A percentile compares a stretch with the other conserved stretches of the same genome.
Evolutionary conservation across 23 red algal species (phyloP).

Genomic region (Gracilaria gracilis): DNA sequence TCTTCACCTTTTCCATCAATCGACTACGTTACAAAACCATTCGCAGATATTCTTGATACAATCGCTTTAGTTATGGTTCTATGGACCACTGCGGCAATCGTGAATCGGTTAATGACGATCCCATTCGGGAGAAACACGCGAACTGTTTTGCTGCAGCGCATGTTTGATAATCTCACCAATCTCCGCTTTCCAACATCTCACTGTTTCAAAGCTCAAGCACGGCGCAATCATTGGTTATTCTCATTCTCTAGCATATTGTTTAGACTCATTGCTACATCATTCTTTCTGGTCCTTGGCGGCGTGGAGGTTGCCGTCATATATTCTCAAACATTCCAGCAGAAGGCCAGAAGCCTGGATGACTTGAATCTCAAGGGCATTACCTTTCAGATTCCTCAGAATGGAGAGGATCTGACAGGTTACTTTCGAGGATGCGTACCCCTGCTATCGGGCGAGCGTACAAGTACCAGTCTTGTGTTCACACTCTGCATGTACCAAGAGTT

Average conservation of each 20-base stretch:
- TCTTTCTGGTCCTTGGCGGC: background rate
- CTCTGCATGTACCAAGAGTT: background rate
- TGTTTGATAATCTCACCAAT: background rate
- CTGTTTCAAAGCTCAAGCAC: background rate
- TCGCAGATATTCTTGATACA: conserved; percentile 19
- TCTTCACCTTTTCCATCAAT: background rate
- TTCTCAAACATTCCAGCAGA: background rate
- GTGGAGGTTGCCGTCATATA: background rate
- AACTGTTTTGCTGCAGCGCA: background rate
- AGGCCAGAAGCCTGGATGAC: background rate
- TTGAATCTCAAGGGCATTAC: background rate
- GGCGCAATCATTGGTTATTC: background rate
- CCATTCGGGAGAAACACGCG: background rate
- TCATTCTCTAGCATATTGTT: background rate
- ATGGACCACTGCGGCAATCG: conserved; percentile 4
- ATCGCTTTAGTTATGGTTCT: conserved; percentile 1
- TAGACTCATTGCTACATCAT: background rate
- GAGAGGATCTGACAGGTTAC: background rate
- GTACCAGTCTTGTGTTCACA: background rate
- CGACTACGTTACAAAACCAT: background rate
- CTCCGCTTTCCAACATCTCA: background rate
- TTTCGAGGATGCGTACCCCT: background rate
- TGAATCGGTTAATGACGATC: background rate
- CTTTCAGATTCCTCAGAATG: background rate
- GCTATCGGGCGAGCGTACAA: background rate